phyloP scores from a whole-genome alignment of 148 eudicot genomes.

The Linanthus parryae region DNA sequence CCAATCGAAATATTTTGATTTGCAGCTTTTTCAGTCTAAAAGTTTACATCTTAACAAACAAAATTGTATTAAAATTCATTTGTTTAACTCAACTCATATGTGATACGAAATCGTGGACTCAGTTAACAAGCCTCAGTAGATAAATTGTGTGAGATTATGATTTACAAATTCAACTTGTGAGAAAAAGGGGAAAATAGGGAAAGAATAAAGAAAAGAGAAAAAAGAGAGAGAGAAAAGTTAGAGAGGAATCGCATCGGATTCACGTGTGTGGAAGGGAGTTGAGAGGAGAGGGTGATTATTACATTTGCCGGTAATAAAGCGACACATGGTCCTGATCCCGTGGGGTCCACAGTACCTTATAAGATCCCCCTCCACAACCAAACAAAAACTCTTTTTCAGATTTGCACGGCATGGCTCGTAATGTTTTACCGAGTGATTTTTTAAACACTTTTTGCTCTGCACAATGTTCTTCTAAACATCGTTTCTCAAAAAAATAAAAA shows the following conservation, averaged over 20 bases:
- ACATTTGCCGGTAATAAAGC: constrained; percentile 14
- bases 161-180: background rate
- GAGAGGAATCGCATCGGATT: constrained; percentile 7
- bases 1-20: too few species aligned
- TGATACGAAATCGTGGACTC: too few species aligned
- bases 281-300: too few species aligned
- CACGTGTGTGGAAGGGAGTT: constrained; percentile 14
- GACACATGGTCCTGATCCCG: constrained; percentile 9
- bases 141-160: too few species aligned
- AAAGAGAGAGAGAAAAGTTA: background rate
- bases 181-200: background rate
- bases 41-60: background rate
- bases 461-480: too few species aligned
- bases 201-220: background rate
- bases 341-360: background rate
- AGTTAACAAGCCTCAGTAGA: too few species aligned
- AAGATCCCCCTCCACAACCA: background rate
- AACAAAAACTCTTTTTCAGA: background rate
- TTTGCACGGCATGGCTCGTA: background rate
- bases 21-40: background rate
- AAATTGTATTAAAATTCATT: background rate
- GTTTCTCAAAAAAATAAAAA: too few species aligned
- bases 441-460: background rate
- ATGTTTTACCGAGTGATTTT: constrained; percentile 1
- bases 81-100: background rate